Conservation (phyloP, 148 eudicot species). For the Chenopodium suecicum region DNA sequence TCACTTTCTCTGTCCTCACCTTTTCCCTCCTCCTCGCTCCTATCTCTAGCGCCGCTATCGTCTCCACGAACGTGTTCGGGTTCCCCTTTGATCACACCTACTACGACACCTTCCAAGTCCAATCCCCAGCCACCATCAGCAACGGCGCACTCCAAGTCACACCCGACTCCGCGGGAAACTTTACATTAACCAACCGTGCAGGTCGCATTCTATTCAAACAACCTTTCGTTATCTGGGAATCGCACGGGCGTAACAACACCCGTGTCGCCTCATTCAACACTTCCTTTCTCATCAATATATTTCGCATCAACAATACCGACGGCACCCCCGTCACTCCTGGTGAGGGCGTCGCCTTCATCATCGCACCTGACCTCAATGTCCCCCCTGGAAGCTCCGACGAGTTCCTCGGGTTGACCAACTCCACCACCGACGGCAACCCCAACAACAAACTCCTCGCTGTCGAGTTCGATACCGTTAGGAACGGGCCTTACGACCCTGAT, state of each 20-base stretch:
- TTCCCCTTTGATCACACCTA: conserved; percentile 42
- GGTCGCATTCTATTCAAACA: conserved; percentile 44
- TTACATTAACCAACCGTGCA: conserved; percentile 28
- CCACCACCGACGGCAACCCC: conserved; percentile 39
- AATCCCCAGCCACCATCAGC: conserved; percentile 42
- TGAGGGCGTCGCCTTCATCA: conserved; percentile 68
- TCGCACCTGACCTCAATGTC: conserved; percentile 38
- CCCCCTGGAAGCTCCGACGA: conserved; percentile 48
- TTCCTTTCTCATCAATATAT: conserved; percentile 56
- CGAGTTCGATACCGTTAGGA: conserved; percentile 66
- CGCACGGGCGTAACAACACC: background rate
- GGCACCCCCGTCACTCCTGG: conserved; percentile 25
- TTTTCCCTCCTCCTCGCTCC: conserved; percentile 10
- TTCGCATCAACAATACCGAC: conserved; percentile 9
- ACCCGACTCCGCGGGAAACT: conserved; percentile 50
- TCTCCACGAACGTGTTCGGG: conserved; percentile 16
- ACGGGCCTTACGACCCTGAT: conserved; percentile 58
- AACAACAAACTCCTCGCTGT: conserved; percentile 54
- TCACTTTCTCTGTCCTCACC: background rate
- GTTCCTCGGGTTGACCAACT: conserved; percentile 66
- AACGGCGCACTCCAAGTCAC: conserved; percentile 72
- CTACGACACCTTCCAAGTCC: conserved; percentile 23
- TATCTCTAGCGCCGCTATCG: conserved; percentile 11
- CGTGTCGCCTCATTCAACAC: conserved; percentile 58
- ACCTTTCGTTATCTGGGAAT: conserved; percentile 55